Conservation (phyloP, 1,284 basidiomycete genomes). For the Austropuccinia psidii region DNA sequence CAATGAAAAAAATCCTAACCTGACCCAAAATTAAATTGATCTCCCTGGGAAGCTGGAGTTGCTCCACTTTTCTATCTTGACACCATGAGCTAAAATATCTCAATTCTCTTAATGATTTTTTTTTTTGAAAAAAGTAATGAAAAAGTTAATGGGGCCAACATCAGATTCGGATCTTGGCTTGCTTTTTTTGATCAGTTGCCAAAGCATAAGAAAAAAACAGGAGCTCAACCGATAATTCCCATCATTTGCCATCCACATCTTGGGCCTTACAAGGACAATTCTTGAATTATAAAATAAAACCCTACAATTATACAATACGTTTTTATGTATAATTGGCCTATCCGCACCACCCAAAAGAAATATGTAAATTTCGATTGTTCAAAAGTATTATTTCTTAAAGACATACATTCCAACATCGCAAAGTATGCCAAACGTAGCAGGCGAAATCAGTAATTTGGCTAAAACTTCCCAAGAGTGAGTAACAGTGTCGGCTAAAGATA, state of each 20-base stretch:
- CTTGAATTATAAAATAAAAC: slow-evolving; percentile 33
- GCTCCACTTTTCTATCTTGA: slow-evolving; percentile 22
- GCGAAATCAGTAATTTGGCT: slow-evolving; percentile 70
- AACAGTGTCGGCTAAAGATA: slow-evolving; percentile 61
- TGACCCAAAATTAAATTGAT: slow-evolving; percentile 13
- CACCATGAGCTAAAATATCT: slow-evolving; percentile 33
- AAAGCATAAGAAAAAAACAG: not conserved
- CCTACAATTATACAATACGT: slow-evolving; percentile 30
- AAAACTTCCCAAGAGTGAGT: slow-evolving; percentile 96
- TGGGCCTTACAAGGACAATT: slow-evolving; percentile 28
- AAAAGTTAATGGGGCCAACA: no score
- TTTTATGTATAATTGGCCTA: slow-evolving; percentile 32
- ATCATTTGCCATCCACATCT: slow-evolving; percentile 37
- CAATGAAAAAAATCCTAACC: no score
- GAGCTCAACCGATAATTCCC: slow-evolving; percentile 29
- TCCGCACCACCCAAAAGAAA: not conserved
- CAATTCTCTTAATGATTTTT: slow-evolving; percentile 13
- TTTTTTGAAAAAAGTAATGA: no score
- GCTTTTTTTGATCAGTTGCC: not conserved
- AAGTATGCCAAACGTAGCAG: slow-evolving; percentile 67
- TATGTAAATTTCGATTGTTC: not conserved
- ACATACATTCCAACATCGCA: slow-evolving; percentile 85
- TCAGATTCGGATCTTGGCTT: not conserved
- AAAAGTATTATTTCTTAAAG: not conserved
- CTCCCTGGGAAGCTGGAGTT: slow-evolving; percentile 12